These are phyloP conservation scores for Argentina anserina DNA, from an alignment of 306 rosid genomes.

Conservation along the genomic window DNA sequence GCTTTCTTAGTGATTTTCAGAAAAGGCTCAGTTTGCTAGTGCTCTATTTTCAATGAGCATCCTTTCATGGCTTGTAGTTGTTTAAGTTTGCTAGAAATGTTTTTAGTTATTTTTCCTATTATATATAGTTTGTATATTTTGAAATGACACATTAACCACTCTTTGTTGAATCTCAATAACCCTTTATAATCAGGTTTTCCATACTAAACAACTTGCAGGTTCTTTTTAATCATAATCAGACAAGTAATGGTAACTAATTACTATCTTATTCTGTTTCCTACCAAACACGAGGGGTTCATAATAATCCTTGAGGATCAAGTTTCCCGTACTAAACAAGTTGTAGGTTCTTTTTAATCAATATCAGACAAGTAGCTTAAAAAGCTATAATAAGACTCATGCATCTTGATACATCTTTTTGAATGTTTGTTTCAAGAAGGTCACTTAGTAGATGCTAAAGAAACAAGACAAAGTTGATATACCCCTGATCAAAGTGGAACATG, in stretches of 20 bases:
- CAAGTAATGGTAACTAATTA: not conserved
- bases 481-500: conserved; percentile 41
- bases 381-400: conserved; percentile 29
- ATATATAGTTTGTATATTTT: not conserved
- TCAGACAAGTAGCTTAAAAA: too few species aligned
- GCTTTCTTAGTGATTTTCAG: conserved; percentile 19
- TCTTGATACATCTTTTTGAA: conserved; percentile 87
- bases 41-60: conserved; percentile 7
- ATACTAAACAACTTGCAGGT: not conserved
- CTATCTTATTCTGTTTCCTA: not conserved
- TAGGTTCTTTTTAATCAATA: too few species aligned
- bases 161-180: not conserved
- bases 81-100: not conserved
- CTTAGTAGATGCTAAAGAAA: conserved; percentile 66
- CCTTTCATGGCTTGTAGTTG: not conserved
- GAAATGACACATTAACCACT: not conserved
- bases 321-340: too few species aligned
- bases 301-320: conserved; percentile 47
- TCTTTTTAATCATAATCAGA: not conserved
- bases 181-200: not conserved
- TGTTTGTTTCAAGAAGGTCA: conserved; percentile 72
- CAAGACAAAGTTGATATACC: conserved; percentile 49
- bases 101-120: not conserved
- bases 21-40: conserved; percentile 14
- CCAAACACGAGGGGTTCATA: not conserved